A percentile compares a stretch with the other conserved stretches of the same genome.
These are phyloP conservation scores for Pythium folliculosum DNA, from an alignment of 352 stramenopile species.

Conservation along the genomic window DNA sequence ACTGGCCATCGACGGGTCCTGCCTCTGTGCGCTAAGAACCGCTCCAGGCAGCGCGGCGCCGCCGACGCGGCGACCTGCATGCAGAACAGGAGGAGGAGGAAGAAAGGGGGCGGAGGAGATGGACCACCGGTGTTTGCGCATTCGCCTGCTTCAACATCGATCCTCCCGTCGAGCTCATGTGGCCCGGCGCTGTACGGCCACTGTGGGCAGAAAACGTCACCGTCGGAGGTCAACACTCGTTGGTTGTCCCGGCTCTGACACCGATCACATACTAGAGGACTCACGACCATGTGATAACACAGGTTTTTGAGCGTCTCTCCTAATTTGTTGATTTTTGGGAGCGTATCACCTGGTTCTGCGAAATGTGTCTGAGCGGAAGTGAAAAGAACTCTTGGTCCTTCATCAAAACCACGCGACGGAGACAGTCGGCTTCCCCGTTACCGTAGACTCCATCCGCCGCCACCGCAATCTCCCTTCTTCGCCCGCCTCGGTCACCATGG, in stretches of 20 bases:
- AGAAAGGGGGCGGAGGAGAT: background rate
- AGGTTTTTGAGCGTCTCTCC: too few species aligned
- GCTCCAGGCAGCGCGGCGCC: too few species aligned
- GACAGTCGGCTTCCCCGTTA: too few species aligned
- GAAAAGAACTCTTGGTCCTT: too few species aligned
- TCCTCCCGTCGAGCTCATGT: background rate
- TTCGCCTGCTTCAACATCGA: slow-evolving; percentile 11
- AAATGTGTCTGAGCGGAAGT: too few species aligned
- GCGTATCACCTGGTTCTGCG: too few species aligned
- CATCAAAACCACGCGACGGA: background rate
- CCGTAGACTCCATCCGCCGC: too few species aligned
- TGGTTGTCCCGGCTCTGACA: background rate
- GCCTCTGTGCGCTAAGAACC: too few species aligned
- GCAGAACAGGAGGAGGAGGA: background rate
- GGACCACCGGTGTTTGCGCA: slow-evolving; percentile 8
- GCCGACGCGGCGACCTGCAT: too few species aligned
- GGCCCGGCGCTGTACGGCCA: background rate
- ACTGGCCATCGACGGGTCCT: too few species aligned
- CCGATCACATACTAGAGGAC: background rate
- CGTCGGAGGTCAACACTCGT: background rate
- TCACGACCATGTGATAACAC: too few species aligned
- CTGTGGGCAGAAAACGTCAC: slow-evolving; percentile 7
- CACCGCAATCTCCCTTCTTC: background rate
- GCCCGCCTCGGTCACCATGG: slow-evolving; percentile 1
- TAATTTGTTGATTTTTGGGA: too few species aligned